A percentile compares a stretch with the other conserved stretches of the same genome.
phyloP scores from a whole-genome alignment of 768 basidiomycete species.

The Tulasnella calospora region DNA sequence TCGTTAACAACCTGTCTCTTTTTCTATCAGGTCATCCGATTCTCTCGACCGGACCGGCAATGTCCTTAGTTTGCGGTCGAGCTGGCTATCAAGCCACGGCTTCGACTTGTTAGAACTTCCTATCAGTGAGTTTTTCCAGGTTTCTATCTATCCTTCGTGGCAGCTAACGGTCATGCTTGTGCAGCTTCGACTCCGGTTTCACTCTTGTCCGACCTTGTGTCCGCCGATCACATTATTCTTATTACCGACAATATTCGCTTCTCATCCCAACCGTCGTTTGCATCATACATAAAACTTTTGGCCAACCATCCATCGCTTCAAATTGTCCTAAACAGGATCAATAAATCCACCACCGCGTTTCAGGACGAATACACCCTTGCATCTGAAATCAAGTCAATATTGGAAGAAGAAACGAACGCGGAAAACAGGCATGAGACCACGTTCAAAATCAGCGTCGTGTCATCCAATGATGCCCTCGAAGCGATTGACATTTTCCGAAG shows the following conservation, averaged over 20 bases:
- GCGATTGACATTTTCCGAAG: conserved; percentile 20
- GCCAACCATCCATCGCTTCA: not conserved
- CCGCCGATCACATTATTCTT: conserved; percentile 19
- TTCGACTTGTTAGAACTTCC: not conserved
- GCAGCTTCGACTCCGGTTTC: not conserved
- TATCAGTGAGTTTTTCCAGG: not conserved
- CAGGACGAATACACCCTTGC: conserved; percentile 17
- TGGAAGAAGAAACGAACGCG: not conserved
- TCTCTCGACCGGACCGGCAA: not conserved
- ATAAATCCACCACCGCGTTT: not conserved
- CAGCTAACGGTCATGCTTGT: not conserved
- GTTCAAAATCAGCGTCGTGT: not conserved
- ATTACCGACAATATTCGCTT: conserved; percentile 23
- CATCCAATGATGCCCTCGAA: conserved; percentile 20
- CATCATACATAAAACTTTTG: not conserved
- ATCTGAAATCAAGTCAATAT: not conserved
- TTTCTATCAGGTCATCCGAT: not conserved
- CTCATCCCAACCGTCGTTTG: conserved; percentile 8
- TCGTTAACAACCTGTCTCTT: not conserved
- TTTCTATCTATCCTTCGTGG: not conserved
- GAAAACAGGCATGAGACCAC: not conserved
- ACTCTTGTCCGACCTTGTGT: not conserved
- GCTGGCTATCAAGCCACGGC: not conserved
- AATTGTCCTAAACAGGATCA: conserved; percentile 12
- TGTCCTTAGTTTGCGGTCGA: not conserved